These are phyloP conservation scores for Durio zibethinus DNA, from an alignment of 345 rosid genomes.

Conservation along the genomic window DNA sequence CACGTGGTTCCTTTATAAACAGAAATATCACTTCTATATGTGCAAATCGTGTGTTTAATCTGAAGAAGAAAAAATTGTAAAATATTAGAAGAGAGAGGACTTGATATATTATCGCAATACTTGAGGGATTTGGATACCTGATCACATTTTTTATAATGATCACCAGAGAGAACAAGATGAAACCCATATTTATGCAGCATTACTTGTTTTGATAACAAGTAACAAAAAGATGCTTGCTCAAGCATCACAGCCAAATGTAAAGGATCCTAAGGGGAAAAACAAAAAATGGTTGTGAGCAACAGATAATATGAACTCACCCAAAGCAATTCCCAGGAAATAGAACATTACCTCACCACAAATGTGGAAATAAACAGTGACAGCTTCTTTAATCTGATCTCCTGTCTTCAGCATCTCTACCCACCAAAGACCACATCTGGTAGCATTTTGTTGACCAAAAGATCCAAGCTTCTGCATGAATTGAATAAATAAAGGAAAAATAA, in stretches of 20 bases:
- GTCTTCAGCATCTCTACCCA: slow-evolving; percentile 95
- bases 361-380: slow-evolving; percentile 91
- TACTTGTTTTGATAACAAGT: slow-evolving; percentile 76
- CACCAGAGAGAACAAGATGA: slow-evolving; percentile 97
- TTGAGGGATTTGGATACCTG: slow-evolving; percentile 57
- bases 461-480: slow-evolving; percentile 63
- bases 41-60: slow-evolving; percentile 96
- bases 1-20: slow-evolving; percentile 82
- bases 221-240: slow-evolving; percentile 99
- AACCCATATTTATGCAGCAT: slow-evolving; percentile 97
- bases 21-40: slow-evolving; percentile 77
- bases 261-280: slow-evolving; percentile 54
- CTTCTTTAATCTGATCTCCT: slow-evolving; percentile 81
- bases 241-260: slow-evolving; percentile 97
- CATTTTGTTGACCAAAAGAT: slow-evolving; percentile 69
- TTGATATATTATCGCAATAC: background rate
- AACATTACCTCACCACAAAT: slow-evolving; percentile 85
- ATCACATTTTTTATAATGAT: slow-evolving; percentile 84
- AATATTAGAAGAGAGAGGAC: slow-evolving; percentile 26
- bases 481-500: background rate
- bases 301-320: slow-evolving; percentile 12
- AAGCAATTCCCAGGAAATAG: slow-evolving; percentile 1
- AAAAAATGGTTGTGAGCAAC: slow-evolving; percentile 15
- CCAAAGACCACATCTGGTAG: slow-evolving; percentile 97
- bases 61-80: slow-evolving; percentile 31